Evolutionary conservation across 192 early-diverging fungal genomes (phyloP), one percentile per base, ranked within the genome.

Genomic region (Backusella tuberculispora): DNA sequence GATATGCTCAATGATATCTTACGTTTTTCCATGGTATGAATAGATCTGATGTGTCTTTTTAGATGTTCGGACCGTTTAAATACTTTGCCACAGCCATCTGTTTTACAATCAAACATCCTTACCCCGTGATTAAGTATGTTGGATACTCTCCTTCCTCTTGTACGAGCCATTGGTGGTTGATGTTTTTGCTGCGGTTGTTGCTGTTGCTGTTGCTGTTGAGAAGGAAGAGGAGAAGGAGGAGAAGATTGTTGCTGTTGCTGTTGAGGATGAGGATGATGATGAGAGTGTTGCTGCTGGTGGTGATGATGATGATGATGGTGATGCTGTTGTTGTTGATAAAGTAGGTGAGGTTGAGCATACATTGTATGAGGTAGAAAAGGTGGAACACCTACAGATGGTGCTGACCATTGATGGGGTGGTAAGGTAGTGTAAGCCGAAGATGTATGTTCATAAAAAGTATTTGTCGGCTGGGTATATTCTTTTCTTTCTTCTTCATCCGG

Each of bases 11-110:
- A 19, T 46, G 5, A 45, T 43, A 81, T 85, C 17, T 85, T 85
- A 89, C 88, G 88, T 83, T 87, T 85, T 71, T 89, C 86, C 47
- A 85, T 78, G 2, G 88, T 89, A 47, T 89, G 88, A 70, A 89
- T 89, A 46, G 85, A 87, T 53, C 85, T 80, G 66, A 87, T 82
- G 45, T 89, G 88, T 56, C 88, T 75, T 74, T 89, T 89, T 17
- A 89, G 74, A 72, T 89, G 88, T 69, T 89, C 88, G 6, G 88
- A 89, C 24, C 88, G 46, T 74, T 89, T 89, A 40, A 89, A 89
- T 42, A 89, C 77, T 71, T 86, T 85, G 37, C 88, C 88, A 74
- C 88, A 89, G 14, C 81, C 85, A 13, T 83, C 83, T 40, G 80
- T 79, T 42, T 80, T 80, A 74, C 86, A 89, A 24, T 81, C 85